Base-by-base conservation (phyloP, 2,329 filamentous ascomycete species). In the Fusarium verrucosum region DNA sequence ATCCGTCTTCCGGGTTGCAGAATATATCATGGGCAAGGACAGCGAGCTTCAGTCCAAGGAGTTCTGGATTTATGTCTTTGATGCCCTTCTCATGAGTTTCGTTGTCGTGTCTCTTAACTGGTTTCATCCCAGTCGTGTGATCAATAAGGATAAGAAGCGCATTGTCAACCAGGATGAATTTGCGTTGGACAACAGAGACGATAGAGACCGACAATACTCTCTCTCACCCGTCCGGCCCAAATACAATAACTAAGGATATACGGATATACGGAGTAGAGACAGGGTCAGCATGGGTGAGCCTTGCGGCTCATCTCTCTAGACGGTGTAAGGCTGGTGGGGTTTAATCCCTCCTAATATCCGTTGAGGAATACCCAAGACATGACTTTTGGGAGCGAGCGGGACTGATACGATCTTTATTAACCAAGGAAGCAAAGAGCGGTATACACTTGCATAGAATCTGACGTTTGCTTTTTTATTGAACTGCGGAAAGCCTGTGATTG, bases 1-100 rank as follows among this genome's bases (percentile, higher is more conserved):
- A 54, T 80, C 77, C 6, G 56, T 79, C 6, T 79, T 80, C 46
- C 75, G 81, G 35, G 72, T 79, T 5, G 70, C 80, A 17, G 81
- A 83, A 66, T 83, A 81, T 54, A 65, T 72, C 4, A 66, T 75
- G 49, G 77, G 78, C 14, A 69, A 71, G 17, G 70, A 73, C 11
- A 76, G 75, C 2, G 74, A 72, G 10, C 59, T 79, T 4, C 66
- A 79, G 17, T 62, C 62, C 8, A 73, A 77, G 35, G 78, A 80
- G 62, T 71, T 62, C 32, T 75, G 68, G 37, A 59, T 79, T 16
- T 79, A 79, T 46, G 46, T 78, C 16, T 78, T 80, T 20, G 78
- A 80, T 58, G 76, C 76, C 4, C 14, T 71, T 10, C 70, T 77
- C 7, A 80, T 80, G 77, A 41, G 61, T 9, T 33, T 71, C 14